Conservation (phyloP, 768 basidiomycete genomes). For the Inosperma sp. region DNA sequence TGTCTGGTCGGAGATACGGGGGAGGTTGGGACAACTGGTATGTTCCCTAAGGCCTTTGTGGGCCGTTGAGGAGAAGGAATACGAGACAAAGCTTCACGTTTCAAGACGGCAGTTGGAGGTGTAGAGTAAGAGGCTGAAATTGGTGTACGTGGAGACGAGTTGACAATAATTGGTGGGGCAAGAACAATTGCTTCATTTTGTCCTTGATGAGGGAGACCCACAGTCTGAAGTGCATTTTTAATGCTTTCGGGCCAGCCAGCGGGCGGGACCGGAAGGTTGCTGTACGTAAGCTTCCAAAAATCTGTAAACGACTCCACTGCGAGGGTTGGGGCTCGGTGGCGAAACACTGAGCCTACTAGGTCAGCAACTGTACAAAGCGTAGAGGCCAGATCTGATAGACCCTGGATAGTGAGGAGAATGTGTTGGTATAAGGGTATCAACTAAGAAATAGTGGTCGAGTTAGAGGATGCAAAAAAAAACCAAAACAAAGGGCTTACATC, state of each 20-base stretch:
- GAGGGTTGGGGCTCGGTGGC: slow-evolving; percentile 45
- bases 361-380: slow-evolving; percentile 46
- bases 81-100: slow-evolving; percentile 12
- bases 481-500: slow-evolving; percentile 42
- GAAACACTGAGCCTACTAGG: slow-evolving; percentile 56
- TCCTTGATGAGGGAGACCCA: slow-evolving; percentile 14
- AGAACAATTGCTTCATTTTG: slow-evolving; percentile 7
- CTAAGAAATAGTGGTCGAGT: slow-evolving; percentile 28
- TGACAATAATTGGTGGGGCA: slow-evolving; percentile 13
- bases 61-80: slow-evolving; percentile 28
- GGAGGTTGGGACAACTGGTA: slow-evolving; percentile 21
- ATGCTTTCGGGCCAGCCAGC: slow-evolving; percentile 51
- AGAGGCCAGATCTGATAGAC: slow-evolving; percentile 36
- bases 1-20: slow-evolving; percentile 25
- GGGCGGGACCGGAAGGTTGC: slow-evolving; percentile 35
- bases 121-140: slow-evolving; percentile 21
- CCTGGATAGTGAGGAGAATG: slow-evolving; percentile 47
- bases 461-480: background rate
- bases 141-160: slow-evolving; percentile 19
- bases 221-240: slow-evolving; percentile 20
- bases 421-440: slow-evolving; percentile 63
- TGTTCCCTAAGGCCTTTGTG: slow-evolving; percentile 21
- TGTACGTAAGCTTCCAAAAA: slow-evolving; percentile 57
- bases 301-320: slow-evolving; percentile 51
- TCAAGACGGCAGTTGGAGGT: slow-evolving; percentile 18